These are phyloP conservation scores for Linderniella brevidens DNA, from an alignment of 257 asterid genomes.

Conservation along the genomic window DNA sequence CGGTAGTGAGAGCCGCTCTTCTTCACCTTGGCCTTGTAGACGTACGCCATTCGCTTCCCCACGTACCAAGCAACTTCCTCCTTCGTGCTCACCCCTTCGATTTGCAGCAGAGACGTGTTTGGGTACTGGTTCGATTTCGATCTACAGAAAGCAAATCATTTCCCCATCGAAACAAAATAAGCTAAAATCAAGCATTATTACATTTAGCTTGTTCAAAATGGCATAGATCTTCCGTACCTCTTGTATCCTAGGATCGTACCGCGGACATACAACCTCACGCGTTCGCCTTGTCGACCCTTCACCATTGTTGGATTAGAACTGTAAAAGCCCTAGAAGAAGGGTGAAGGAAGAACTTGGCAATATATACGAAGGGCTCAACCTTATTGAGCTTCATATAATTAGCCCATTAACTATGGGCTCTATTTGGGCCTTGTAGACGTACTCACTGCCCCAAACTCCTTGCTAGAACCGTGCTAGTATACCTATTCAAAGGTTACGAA, in stretches of 20 bases:
- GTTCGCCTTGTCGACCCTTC: slow-evolving; percentile 65
- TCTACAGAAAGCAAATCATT: slow-evolving; percentile 15
- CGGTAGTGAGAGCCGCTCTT: slow-evolving; percentile 64
- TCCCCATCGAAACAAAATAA: too few species aligned
- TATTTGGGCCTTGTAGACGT: too few species aligned
- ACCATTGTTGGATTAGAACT: slow-evolving; percentile 21
- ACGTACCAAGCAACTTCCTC: slow-evolving; percentile 82
- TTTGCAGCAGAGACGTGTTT: slow-evolving; percentile 72
- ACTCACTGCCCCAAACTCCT: too few species aligned
- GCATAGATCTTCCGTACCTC: slow-evolving; percentile 19
- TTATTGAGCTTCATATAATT: too few species aligned
- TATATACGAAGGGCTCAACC: too few species aligned
- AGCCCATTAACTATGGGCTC: too few species aligned
- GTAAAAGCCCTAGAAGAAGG: too few species aligned
- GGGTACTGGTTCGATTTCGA: slow-evolving; percentile 97
- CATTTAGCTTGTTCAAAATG: not conserved
- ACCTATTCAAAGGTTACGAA: too few species aligned
- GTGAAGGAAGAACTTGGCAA: too few species aligned
- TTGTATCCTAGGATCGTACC: slow-evolving; percentile 60
- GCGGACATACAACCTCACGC: slow-evolving; percentile 29
- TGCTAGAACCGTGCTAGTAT: too few species aligned
- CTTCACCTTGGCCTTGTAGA: slow-evolving; percentile 66
- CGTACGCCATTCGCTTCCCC: slow-evolving; percentile 70
- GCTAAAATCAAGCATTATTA: not conserved
- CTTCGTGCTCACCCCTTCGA: slow-evolving; percentile 81